Evolutionary conservation across 371 early-diverging fungal species (phyloP).

Genomic region (Funneliformis caledonium): DNA sequence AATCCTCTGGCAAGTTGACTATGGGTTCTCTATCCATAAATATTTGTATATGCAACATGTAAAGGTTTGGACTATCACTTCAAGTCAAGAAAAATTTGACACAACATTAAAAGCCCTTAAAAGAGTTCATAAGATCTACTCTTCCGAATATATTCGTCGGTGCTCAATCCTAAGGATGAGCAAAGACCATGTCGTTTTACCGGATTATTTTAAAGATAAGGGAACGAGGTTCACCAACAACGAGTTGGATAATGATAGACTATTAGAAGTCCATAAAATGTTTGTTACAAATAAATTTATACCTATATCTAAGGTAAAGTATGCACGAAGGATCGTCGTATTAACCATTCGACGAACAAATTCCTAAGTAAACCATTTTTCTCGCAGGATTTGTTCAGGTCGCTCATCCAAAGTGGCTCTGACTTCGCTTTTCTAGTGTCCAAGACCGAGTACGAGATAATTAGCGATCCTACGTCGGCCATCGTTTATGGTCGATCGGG

Average conservation of each 20-base stretch:
- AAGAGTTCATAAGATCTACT: slow-evolving; percentile 6
- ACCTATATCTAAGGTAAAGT: slow-evolving; percentile 34
- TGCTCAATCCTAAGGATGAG: neutral
- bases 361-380: neutral
- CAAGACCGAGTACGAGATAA: slow-evolving; percentile 24
- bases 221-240: neutral
- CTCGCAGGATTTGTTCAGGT: slow-evolving; percentile 21
- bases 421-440: slow-evolving; percentile 35
- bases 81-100: neutral
- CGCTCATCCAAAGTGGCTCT: neutral
- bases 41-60: slow-evolving; percentile 9
- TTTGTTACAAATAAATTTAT: slow-evolving; percentile 33
- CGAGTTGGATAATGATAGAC: neutral
- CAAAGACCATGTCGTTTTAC: slow-evolving; percentile 3
- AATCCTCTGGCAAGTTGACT: slow-evolving; percentile 35
- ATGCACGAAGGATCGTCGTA: neutral
- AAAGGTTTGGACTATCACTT: slow-evolving; percentile 20
- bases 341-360: neutral
- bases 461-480: slow-evolving; percentile 26
- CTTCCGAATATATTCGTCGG: neutral
- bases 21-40: slow-evolving; percentile 24
- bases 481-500: slow-evolving; percentile 36
- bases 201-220: neutral
- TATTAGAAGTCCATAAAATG: slow-evolving; percentile 22
- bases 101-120: neutral